These are phyloP conservation scores for Pholiota adiposa DNA, from an alignment of 1,284 basidiomycete genomes.

Conservation along the genomic window DNA sequence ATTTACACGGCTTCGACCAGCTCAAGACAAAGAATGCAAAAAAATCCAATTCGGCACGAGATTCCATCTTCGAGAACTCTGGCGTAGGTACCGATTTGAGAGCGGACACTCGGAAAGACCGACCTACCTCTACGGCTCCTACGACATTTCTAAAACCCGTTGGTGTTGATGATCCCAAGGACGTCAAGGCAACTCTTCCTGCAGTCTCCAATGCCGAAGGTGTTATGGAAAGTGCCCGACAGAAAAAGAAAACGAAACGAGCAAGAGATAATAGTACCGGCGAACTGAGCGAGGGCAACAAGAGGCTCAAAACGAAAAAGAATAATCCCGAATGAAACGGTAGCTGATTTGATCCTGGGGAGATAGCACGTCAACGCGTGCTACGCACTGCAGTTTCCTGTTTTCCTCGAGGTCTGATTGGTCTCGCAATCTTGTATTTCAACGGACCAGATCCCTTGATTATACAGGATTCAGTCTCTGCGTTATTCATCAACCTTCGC, in stretches of 20 bases:
- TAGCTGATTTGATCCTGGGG: not conserved
- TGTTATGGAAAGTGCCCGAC: slow-evolving; percentile 29
- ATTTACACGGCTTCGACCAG: slow-evolving; percentile 32
- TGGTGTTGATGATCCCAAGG: slow-evolving; percentile 54
- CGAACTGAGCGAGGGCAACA: slow-evolving; percentile 21
- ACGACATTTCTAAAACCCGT: slow-evolving; percentile 54
- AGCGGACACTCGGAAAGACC: not conserved
- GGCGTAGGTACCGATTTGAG: slow-evolving; percentile 30
- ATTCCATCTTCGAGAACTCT: slow-evolving; percentile 53
- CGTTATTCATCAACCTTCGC: no score
- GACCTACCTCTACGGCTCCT: not conserved
- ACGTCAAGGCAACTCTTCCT: slow-evolving; percentile 12
- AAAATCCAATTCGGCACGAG: slow-evolving; percentile 47
- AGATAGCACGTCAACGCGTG: not conserved
- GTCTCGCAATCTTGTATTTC: no score
- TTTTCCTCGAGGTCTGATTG: no score
- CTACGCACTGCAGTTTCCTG: no score
- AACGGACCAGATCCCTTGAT: no score
- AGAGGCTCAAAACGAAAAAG: slow-evolving; percentile 2
- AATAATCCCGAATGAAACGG: slow-evolving; percentile 13
- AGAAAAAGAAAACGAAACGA: slow-evolving; percentile 31
- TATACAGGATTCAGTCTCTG: no score
- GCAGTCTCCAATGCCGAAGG: slow-evolving; percentile 15
- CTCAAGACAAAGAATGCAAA: slow-evolving; percentile 22
- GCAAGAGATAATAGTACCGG: slow-evolving; percentile 27